Base-by-base conservation (phyloP, 257 asterid genomes). In the Solanum pimpinellifolium region DNA sequence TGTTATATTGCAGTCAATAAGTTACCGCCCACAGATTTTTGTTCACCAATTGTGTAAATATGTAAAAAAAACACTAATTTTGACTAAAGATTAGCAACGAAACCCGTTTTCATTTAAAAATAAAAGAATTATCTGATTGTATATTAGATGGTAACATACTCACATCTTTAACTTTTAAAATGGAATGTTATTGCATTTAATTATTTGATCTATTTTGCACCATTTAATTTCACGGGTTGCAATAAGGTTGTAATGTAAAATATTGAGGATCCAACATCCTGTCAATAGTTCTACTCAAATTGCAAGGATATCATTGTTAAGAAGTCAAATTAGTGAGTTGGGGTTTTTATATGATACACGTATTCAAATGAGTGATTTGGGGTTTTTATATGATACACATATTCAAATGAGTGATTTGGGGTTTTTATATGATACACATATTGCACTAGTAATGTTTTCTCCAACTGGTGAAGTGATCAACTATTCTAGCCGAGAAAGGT, bases 291-390 rank as follows among this genome's bases (percentile, higher is more conserved):
- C 0, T 94, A 86, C 81, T 75, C 91, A 1, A 95, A 93, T 92
- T 94, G 93, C 76, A 95, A 93, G 85, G 98, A 94, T n/a, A 93
- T 92, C 29, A 83, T 95, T n/a, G 37, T 94, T 39, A 95, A 94
- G 88, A 95, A 94, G 90, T 94, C 96, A 14, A 82, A 85, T 25
- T 96, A 95, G 89, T 33, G 35, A 33, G 35, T 92, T 95, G 12
- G 82, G 94, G 1, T 87, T 95, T 33, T 77, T 95, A 23, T 94
- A 98, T 49, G 98, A 92, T 27, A 92, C 95, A 4, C 93, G 92
- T 42, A 94, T 94, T 4, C 27, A 25, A 25, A 25, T 25, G 27
- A 25, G 27, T 25, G 27, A 25, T 25, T 25, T 25, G 27, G 27
- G 27, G 27, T 25, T 25, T 25, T 25, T 95, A 25, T 94, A 98